Conservation (phyloP, 805 yeast species). For the Blastobotrys parvus region DNA sequence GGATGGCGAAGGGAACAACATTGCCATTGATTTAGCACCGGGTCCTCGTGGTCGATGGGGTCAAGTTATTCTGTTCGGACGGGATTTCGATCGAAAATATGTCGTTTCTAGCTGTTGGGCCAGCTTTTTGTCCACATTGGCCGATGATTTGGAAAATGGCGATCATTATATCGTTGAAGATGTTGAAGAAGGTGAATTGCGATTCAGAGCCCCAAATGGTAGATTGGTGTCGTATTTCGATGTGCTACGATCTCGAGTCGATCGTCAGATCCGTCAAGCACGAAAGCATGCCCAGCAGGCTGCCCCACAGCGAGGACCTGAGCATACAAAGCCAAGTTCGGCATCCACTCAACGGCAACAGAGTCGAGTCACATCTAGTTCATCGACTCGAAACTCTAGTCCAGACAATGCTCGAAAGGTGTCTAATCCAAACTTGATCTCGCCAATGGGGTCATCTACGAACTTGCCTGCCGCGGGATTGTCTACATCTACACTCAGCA, state of each 20-base stretch:
- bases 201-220: constrained; percentile 56
- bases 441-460: constrained; percentile 12
- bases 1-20: constrained; percentile 84
- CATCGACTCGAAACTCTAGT: constrained; percentile 3
- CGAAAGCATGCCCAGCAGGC: constrained; percentile 4
- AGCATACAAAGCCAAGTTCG: constrained; percentile 4
- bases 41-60: constrained; percentile 77
- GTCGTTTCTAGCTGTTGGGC: constrained; percentile 86
- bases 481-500: not conserved
- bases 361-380: not conserved
- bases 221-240: constrained; percentile 63
- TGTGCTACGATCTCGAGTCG: constrained; percentile 40
- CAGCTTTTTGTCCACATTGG: constrained; percentile 72
- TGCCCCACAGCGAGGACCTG: constrained; percentile 1
- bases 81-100: constrained; percentile 86
- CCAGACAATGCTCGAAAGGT: constrained; percentile 1
- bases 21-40: constrained; percentile 82
- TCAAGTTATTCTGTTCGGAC: constrained; percentile 86
- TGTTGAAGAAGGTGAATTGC: constrained; percentile 48
- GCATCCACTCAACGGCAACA: constrained; percentile 5
- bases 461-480: constrained; percentile 11
- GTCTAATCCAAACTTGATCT: constrained; percentile 6
- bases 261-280: constrained; percentile 17
- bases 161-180: constrained; percentile 64
- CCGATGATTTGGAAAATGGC: constrained; percentile 80